Percentiles rank a stretch among this genome's conserved stretches.
Evolutionary conservation across 306 rosid species (phyloP).

Genomic region (Trichosanthes truncata): DNA sequence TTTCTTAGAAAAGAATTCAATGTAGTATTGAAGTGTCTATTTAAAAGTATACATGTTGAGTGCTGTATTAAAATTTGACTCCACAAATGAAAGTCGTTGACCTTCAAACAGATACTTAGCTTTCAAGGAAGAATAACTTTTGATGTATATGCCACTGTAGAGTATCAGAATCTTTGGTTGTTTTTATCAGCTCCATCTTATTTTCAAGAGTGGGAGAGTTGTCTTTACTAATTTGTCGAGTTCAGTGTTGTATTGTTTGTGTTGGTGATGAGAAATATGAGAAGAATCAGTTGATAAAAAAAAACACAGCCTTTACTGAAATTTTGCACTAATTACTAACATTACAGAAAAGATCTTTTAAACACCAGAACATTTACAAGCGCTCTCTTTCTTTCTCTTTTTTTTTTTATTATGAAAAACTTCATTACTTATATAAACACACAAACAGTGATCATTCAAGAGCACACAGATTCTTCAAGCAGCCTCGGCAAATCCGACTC

Average conservation of each 20-base stretch:
- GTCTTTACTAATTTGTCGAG: neutral
- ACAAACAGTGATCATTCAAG: neutral
- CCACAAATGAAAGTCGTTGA: neutral
- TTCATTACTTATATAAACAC: neutral
- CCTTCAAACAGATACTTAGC: neutral
- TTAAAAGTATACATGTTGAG: neutral
- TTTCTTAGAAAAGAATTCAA: neutral
- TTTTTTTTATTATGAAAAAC: neutral
- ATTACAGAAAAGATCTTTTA: neutral
- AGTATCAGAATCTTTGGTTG: neutral
- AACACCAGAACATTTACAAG: neutral
- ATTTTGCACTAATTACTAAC: neutral
- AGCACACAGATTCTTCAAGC: slow-evolving; percentile 29
- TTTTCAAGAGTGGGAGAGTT: neutral
- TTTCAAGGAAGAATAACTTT: neutral
- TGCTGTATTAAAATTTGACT: neutral
- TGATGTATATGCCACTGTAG: neutral
- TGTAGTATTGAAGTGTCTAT: neutral
- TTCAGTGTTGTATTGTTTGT: neutral
- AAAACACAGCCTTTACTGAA: neutral
- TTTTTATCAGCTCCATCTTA: neutral
- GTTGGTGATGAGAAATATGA: neutral
- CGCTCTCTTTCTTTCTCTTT: neutral
- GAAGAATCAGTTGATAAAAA: neutral
- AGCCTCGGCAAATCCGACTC: slow-evolving; percentile 86